Base-by-base conservation (phyloP, 805 yeast species). In the Nakazawaea peltata region DNA sequence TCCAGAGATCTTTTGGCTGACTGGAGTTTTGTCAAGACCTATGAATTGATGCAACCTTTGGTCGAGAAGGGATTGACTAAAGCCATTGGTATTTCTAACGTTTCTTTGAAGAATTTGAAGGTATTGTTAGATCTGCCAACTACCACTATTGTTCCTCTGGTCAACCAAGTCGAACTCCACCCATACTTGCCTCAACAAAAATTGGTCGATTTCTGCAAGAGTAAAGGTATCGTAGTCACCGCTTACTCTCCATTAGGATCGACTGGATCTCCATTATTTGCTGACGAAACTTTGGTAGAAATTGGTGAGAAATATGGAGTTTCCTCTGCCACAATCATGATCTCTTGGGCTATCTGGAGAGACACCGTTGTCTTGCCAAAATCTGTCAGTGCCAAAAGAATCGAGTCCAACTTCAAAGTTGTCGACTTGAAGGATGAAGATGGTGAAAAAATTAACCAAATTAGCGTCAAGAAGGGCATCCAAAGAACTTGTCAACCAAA, bases 231-330 rank as follows among this genome's bases (percentile, higher is more conserved):
- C 43, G 54, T 65, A 19, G 56, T 80, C 31, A 81, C 80, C 53
- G 92, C 90, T 8, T 85, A 82, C 60, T 77, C 86, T 22, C 94
- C 94, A 16, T 63, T 84, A 45, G 90, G 87, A 12, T 69, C 81
- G 14, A 29, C 15, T 12, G 33, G 18, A 16, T 69, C 80, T 16
- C 79, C 81, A 8, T 41, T 74, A 6, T 55, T 75, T 41, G 52
- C 57, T 22, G 65, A 75, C 42, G 60, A 59, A 22, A 55, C 60
- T 4, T 48, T 78, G 17, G 40, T 48, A 2, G 57, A 57, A 9
- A 49, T 77, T 37, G 76, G 77, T 12, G 50, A 66, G 32, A 70
- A 66, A 42, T 54, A 63, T 42, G 46, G 49, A 9, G 65, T 59
- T 26, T 43, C 62, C 4, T 66, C 77, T 3, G 81, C 79, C 13